Evolutionary conservation across 2,329 filamentous ascomycete species (phyloP).

Genomic region (Podosphaera xanthii): DNA sequence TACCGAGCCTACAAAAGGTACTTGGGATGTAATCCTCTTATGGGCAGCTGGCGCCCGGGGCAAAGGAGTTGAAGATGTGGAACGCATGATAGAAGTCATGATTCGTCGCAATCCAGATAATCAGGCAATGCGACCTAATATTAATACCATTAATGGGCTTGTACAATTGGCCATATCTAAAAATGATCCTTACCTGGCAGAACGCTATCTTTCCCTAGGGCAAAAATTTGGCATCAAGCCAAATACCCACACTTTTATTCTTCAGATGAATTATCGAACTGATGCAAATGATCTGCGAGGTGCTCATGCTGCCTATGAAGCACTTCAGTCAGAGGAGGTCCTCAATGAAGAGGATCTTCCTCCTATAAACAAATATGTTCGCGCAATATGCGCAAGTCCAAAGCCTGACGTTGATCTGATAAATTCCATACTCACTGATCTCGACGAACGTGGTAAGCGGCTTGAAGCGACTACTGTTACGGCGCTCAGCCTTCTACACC

Average conservation of each 20-base stretch:
- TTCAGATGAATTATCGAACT: constrained; percentile 59
- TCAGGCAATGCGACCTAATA: constrained; percentile 32
- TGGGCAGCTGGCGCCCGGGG: constrained; percentile 50
- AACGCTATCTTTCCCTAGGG: constrained; percentile 48
- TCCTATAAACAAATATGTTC: constrained; percentile 48
- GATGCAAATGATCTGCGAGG: constrained; percentile 48
- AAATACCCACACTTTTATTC: constrained; percentile 45
- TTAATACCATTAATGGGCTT: constrained; percentile 52
- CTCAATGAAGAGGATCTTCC: constrained; percentile 34
- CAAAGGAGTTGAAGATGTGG: constrained; percentile 47
- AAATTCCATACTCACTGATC: constrained; percentile 45
- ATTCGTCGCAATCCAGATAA: constrained; percentile 24
- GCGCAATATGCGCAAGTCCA: constrained; percentile 36
- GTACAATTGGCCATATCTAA: constrained; percentile 49
- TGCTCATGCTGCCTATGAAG: constrained; percentile 40
- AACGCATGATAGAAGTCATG: constrained; percentile 50
- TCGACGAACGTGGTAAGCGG: constrained; percentile 45
- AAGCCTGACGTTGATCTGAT: constrained; percentile 47
- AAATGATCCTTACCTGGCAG: constrained; percentile 46
- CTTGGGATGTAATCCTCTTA: constrained; percentile 52
- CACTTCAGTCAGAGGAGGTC: constrained; percentile 31
- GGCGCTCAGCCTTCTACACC: constrained; percentile 47
- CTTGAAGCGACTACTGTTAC: constrained; percentile 56
- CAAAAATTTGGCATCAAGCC: constrained; percentile 40
- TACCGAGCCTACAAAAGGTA: constrained; percentile 25